Conservation (phyloP, 1,139 yeast species). For the Schizosaccharomyces versatilis region DNA sequence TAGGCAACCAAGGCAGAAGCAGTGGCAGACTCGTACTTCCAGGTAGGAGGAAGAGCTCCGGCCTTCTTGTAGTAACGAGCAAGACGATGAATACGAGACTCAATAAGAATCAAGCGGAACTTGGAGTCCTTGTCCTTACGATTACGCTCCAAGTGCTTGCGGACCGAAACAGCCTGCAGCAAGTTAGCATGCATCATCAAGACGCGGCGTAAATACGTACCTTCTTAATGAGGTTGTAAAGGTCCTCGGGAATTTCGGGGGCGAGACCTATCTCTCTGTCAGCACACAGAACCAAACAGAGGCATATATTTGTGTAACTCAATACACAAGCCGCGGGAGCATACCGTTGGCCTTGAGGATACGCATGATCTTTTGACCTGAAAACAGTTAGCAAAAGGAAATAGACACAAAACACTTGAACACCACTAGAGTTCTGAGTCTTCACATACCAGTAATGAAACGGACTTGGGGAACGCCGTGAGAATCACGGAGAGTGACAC, state of each 20-base stretch:
- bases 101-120: conserved; percentile 99
- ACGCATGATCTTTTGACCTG: conserved; percentile 83
- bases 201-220: conserved; percentile 3
- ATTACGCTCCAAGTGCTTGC: conserved; percentile 99
- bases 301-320: conserved; percentile 15
- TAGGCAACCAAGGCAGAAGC: conserved; percentile 99
- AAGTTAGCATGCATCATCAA: not conserved
- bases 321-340: conserved; percentile 11
- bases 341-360: conserved; percentile 93
- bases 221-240: conserved; percentile 96
- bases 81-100: conserved; percentile 99
- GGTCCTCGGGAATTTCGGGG: conserved; percentile 99
- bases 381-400: not conserved
- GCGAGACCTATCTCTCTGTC: conserved; percentile 42
- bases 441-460: conserved; percentile 61
- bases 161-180: conserved; percentile 66
- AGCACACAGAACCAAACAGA: conserved; percentile 21
- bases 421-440: not conserved
- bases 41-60: conserved; percentile 10
- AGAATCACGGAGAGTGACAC: conserved; percentile 98
- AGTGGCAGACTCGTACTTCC: conserved; percentile 85
- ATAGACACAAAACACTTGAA: not conserved
- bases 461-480: conserved; percentile 98
- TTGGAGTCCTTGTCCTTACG: conserved; percentile 99
- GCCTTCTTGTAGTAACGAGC: conserved; percentile 32